Percentiles rank a stretch among this genome's conserved stretches.
Evolutionary conservation across 2,329 filamentous ascomycete species (phyloP).

Genomic region (Beauveria varroae): DNA sequence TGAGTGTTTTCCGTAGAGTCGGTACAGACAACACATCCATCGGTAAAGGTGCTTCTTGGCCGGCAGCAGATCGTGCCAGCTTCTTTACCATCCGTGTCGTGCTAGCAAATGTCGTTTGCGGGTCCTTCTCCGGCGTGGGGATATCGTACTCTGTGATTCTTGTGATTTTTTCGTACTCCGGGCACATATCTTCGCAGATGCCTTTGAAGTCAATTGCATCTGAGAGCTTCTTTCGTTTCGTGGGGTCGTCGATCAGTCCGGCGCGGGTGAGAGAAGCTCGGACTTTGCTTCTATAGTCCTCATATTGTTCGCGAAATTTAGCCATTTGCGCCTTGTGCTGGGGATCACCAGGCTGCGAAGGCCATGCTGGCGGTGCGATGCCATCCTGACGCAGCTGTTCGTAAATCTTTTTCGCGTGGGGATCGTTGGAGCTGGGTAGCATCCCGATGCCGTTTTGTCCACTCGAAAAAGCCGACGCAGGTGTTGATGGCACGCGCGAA

Average conservation of each 20-base stretch:
- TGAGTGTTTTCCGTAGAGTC: conserved; percentile 50
- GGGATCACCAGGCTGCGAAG: conserved; percentile 45
- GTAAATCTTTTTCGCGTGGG: conserved; percentile 43
- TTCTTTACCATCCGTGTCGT: conserved; percentile 57
- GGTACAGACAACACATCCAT: conserved; percentile 59
- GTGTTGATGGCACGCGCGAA: conserved; percentile 13
- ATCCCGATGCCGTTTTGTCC: background rate
- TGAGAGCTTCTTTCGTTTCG: conserved; percentile 52
- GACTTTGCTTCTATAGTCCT: conserved; percentile 48
- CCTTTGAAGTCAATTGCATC: conserved; percentile 61
- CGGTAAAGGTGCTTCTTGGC: conserved; percentile 58
- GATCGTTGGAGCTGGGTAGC: conserved; percentile 23
- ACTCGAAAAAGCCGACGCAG: conserved; percentile 8
- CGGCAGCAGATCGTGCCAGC: conserved; percentile 59
- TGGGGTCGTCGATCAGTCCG: conserved; percentile 57
- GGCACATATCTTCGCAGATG: conserved; percentile 63
- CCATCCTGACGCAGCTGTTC: conserved; percentile 46
- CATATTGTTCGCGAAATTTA: conserved; percentile 47
- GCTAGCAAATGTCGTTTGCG: conserved; percentile 36
- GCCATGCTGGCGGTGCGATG: conserved; percentile 48
- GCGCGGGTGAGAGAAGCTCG: conserved; percentile 51
- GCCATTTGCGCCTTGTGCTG: conserved; percentile 44
- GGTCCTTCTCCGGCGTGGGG: conserved; percentile 46
- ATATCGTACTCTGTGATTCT: conserved; percentile 56
- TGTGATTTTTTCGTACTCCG: conserved; percentile 56